Evolutionary conservation across 2,329 filamentous ascomycete species (phyloP).

Genomic region (Cytospora paraplurivora): DNA sequence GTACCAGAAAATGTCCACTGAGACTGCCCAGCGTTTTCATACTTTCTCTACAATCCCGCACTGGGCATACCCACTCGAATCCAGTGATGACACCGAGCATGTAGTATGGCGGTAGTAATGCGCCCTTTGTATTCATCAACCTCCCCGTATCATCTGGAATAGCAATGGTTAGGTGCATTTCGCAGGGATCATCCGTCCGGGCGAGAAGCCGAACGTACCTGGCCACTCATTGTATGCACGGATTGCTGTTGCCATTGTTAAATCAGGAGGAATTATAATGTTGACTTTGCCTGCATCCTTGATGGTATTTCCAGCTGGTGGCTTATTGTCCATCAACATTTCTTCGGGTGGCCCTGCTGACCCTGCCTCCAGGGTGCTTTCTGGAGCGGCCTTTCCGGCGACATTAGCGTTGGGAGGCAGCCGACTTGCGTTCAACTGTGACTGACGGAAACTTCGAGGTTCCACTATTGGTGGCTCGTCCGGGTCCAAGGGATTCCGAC

Average conservation of each 20-base stretch:
- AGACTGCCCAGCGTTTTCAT: background rate
- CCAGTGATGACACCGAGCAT: background rate
- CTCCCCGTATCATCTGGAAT: conserved; percentile 6
- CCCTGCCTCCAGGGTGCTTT: no score
- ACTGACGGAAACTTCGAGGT: background rate
- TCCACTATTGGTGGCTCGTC: background rate
- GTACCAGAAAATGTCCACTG: conserved; percentile 11
- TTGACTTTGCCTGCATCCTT: background rate
- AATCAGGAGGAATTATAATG: background rate
- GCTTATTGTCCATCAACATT: background rate
- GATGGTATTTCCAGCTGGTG: background rate
- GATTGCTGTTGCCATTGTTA: conserved; percentile 13
- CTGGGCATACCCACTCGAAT: conserved; percentile 22
- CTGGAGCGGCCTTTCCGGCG: no score
- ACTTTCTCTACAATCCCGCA: conserved; percentile 1
- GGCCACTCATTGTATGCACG: conserved; percentile 23
- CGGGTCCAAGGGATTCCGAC: background rate
- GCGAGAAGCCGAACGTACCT: background rate
- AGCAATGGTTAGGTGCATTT: background rate
- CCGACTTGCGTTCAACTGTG: background rate
- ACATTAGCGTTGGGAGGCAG: background rate
- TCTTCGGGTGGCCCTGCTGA: background rate
- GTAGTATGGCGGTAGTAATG: conserved; percentile 17
- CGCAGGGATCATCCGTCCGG: background rate
- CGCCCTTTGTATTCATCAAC: conserved; percentile 1